Percentiles rank a stretch among this genome's conserved stretches.
Conservation (phyloP, 768 basidiomycete species). For the Leccinum sublutescens region DNA sequence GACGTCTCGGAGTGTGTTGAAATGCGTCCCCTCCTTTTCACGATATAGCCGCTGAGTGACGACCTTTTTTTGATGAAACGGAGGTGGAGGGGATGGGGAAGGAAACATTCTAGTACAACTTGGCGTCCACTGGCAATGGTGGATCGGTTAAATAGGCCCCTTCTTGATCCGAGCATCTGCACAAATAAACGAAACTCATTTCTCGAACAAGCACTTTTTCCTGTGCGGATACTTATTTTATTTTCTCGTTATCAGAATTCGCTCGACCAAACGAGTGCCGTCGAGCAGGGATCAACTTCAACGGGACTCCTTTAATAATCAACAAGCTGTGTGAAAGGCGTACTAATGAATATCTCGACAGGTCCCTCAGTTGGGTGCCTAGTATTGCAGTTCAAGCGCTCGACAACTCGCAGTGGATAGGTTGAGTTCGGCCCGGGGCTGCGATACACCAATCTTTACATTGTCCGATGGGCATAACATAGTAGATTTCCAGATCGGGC, state of each 20-base stretch:
- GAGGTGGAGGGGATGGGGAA: not conserved
- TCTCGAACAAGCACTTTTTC: not conserved
- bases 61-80: constrained; percentile 6
- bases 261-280: not conserved
- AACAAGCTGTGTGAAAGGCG: not conserved
- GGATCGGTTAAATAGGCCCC: not conserved
- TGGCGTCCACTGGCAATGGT: not conserved
- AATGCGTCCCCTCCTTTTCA: constrained; percentile 18
- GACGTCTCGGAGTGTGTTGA: constrained; percentile 11
- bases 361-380: not conserved
- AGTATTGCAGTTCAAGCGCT: not conserved
- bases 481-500: not conserved
- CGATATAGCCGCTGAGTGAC: constrained; percentile 22
- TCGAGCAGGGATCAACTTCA: too few species aligned
- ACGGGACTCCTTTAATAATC: too few species aligned
- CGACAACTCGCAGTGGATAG: too few species aligned
- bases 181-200: not conserved
- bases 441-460: too few species aligned
- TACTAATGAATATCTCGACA: not conserved
- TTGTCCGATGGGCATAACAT: too few species aligned
- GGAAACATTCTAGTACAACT: constrained; percentile 2
- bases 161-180: not conserved
- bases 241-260: not conserved
- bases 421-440: too few species aligned
- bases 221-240: not conserved